These are phyloP conservation scores for Psilocybe mexicana DNA, from an alignment of 1,284 basidiomycete genomes.

Conservation along the genomic window DNA sequence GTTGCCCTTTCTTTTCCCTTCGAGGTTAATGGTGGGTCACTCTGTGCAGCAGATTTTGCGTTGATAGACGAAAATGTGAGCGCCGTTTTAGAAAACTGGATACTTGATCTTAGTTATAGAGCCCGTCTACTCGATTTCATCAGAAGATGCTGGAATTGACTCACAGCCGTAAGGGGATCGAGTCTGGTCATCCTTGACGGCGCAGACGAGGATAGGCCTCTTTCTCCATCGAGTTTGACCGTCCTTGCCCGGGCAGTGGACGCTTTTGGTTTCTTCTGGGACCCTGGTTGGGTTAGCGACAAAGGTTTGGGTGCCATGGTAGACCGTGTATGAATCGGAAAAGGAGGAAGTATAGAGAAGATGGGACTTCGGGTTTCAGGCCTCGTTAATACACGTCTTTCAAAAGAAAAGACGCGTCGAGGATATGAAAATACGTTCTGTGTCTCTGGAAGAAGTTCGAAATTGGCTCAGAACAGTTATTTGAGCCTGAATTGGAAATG, in stretches of 20 bases:
- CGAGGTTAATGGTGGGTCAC: constrained; percentile 13
- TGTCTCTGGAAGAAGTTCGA: not conserved
- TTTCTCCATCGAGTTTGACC: constrained; percentile 34
- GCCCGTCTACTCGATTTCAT: not conserved
- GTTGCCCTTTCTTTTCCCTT: constrained; percentile 54
- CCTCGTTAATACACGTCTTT: not conserved
- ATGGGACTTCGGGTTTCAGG: not conserved
- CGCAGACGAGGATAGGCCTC: constrained; percentile 14
- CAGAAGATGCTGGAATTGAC: constrained; percentile 20
- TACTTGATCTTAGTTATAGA: constrained; percentile 6
- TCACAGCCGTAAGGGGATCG: constrained; percentile 49
- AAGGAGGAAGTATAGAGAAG: too few relatives aligned
- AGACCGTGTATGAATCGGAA: not conserved
- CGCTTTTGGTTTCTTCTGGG: constrained; percentile 29
- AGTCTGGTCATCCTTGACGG: constrained; percentile 38
- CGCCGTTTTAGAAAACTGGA: constrained; percentile 17
- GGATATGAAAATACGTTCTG: not conserved
- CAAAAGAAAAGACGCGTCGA: not conserved
- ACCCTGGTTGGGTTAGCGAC: constrained; percentile 18
- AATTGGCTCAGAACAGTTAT: not conserved
- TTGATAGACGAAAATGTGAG: not conserved
- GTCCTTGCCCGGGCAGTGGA: constrained; percentile 32
- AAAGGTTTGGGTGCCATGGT: constrained; percentile 28
- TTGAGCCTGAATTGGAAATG: not conserved
- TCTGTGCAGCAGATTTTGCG: constrained; percentile 11